phyloP scores from a whole-genome alignment of 1,284 basidiomycete genomes.

The Sanguinoderma infundibulare region DNA sequence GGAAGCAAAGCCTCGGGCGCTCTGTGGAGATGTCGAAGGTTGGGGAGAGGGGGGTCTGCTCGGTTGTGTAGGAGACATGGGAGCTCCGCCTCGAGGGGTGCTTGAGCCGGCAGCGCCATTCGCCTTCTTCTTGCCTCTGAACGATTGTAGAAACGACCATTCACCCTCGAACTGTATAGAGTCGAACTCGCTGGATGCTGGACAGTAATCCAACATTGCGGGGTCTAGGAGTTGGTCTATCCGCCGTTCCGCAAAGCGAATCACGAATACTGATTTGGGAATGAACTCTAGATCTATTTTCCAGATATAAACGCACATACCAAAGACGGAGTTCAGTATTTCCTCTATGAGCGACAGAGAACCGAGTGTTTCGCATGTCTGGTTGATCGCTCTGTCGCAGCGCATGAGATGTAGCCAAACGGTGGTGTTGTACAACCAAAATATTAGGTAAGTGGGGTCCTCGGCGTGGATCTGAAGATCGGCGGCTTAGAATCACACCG shows the following conservation, averaged over 20 bases:
- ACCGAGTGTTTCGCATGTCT: conserved; percentile 80
- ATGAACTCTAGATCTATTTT: background rate
- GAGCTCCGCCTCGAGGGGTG: conserved; percentile 42
- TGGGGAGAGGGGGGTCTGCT: conserved; percentile 51
- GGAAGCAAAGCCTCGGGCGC: conserved; percentile 60
- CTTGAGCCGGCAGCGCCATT: conserved; percentile 37
- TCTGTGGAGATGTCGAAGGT: conserved; percentile 45
- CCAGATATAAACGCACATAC: conserved; percentile 45
- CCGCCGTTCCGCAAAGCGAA: conserved; percentile 88
- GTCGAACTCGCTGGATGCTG: conserved; percentile 80
- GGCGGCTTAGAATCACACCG: conserved; percentile 1
- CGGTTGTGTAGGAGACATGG: conserved; percentile 48
- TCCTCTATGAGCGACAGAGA: conserved; percentile 84
- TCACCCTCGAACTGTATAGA: conserved; percentile 94
- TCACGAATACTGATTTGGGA: conserved; percentile 80
- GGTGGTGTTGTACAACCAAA: conserved; percentile 95
- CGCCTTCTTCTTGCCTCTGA: conserved; percentile 71
- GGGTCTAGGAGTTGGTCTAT: conserved; percentile 89
- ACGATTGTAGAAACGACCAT: conserved; percentile 89
- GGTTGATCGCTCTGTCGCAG: conserved; percentile 77
- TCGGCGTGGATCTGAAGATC: conserved; percentile 74
- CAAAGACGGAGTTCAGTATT: conserved; percentile 93
- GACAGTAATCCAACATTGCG: conserved; percentile 84
- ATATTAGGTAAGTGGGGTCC: conserved; percentile 85
- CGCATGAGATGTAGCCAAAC: conserved; percentile 90